Conservation (phyloP, 1,139 yeast species). For the Kluyveromyces marxianus region DNA sequence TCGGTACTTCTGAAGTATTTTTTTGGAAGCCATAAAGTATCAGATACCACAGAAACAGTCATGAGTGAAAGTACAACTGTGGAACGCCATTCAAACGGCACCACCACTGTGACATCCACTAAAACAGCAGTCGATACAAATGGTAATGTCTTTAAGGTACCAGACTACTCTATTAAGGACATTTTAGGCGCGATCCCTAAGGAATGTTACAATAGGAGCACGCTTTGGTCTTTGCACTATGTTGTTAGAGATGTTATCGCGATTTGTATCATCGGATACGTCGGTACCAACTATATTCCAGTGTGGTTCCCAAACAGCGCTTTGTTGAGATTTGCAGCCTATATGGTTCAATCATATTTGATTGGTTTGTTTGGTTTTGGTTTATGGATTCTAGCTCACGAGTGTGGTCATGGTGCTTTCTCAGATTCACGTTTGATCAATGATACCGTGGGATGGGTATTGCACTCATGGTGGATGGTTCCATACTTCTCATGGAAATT, state of each 20-base stretch:
- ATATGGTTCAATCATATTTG: conserved; percentile 34
- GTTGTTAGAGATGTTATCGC: conserved; percentile 50
- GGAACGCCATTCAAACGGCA: conserved; percentile 1
- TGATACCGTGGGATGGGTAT: conserved; percentile 73
- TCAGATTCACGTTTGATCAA: conserved; percentile 62
- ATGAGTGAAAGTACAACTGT: conserved; percentile 2
- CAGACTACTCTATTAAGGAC: conserved; percentile 57
- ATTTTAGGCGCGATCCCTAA: conserved; percentile 53
- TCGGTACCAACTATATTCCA: conserved; percentile 8
- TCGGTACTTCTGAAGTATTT: too few species aligned
- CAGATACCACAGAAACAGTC: too few species aligned
- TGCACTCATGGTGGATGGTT: conserved; percentile 70
- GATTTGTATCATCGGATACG: conserved; percentile 36
- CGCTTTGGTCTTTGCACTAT: conserved; percentile 44
- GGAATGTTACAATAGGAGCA: conserved; percentile 52
- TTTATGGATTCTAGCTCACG: conserved; percentile 82
- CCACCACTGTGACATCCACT: conserved; percentile 14
- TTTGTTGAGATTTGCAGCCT: conserved; percentile 51
- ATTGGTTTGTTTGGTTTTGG: conserved; percentile 67
- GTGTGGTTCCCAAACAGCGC: conserved; percentile 36
- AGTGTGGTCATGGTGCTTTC: conserved; percentile 85
- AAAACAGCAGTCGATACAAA: conserved; percentile 43
- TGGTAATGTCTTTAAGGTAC: conserved; percentile 53
- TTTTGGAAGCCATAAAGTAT: too few species aligned
- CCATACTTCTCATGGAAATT: conserved; percentile 86